Conservation (phyloP, 2,329 filamentous ascomycete genomes). For the Colletotrichum lindemuthianum region DNA sequence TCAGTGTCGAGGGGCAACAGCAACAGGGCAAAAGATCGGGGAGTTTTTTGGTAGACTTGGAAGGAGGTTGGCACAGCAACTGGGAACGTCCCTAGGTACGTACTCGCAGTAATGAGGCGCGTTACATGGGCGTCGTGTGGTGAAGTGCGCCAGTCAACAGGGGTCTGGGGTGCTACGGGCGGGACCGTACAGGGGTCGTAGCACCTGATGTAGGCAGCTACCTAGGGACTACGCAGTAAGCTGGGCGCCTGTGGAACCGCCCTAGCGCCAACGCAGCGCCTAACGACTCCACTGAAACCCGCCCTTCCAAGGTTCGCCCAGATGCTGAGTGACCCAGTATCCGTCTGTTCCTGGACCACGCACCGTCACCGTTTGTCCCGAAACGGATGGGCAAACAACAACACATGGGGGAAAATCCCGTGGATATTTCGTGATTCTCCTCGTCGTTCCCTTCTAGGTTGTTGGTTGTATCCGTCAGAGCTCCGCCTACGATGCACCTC, state of each 20-base stretch:
- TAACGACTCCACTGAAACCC: background rate
- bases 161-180: background rate
- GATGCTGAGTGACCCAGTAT: no score
- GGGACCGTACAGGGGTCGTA: slow-evolving; percentile 8
- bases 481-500: slow-evolving; percentile 7
- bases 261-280: background rate
- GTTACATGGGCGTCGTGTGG: slow-evolving; percentile 3
- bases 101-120: no score
- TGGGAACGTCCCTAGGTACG: background rate
- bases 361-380: no score
- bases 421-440: no score
- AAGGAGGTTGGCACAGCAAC: slow-evolving; percentile 27
- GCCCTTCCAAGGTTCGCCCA: no score
- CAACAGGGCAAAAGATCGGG: slow-evolving; percentile 20
- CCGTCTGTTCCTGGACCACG: no score
- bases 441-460: no score
- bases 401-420: no score
- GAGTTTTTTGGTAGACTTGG: slow-evolving; percentile 3
- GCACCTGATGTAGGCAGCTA: background rate
- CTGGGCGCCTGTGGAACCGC: slow-evolving; percentile 4
- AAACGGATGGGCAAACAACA: no score
- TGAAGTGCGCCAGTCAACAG: slow-evolving; percentile 3
- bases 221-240: no score
- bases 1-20: slow-evolving; percentile 36
- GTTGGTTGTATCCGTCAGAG: background rate